Base-by-base conservation (phyloP, 2,329 filamentous ascomycete genomes). In the Cladosporium sphaerospermum region DNA sequence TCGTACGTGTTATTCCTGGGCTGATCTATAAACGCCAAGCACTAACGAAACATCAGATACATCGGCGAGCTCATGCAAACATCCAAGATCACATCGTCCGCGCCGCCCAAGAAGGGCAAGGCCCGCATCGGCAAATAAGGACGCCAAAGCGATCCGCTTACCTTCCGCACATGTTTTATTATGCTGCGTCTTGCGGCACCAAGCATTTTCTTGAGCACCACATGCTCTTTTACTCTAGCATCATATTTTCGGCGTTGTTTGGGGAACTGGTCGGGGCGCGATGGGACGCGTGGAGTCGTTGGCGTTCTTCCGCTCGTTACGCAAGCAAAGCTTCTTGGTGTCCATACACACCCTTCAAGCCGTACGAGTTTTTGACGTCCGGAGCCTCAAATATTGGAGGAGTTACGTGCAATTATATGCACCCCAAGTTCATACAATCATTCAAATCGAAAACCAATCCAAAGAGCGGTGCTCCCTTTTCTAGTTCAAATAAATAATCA, bases 61-160 rank as follows among this genome's bases (percentile, higher is more conserved):
- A 97, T 97, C 64, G 92, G 92, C 59, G 92, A 96, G 66, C 78
- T 97, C 52, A 97, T 96, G 82, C 88, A 89, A 64, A 83, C 81
- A 61, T 78, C 76, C 62, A 82, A 83, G 65, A 77, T 83, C 64
- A 77, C 74, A n/a, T 74, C 75, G 3, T 71, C 76, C 34, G 74
- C 73, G 52, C 75, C 77, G 49, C 71, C 73, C 34, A 80, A 79
- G 64, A 69, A 70, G 58, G 82, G 78, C 63, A 54, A 53, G 37
- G 36, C 14, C n/a, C 48, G 48, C 40, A 51, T 43, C 48, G 39
- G 39, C 19, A 51, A 51, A 51, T 51, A 73, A 73, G 57, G 65
- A 66, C n/a, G 28, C 23, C 23, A 14, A 39, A 39, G 47, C 41
- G 44, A 36, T 36, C 39, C 14, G 45, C 47, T 44, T 49, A 45